Conservation (phyloP, 2,329 filamentous ascomycete species). For the Tolypocladium album region DNA sequence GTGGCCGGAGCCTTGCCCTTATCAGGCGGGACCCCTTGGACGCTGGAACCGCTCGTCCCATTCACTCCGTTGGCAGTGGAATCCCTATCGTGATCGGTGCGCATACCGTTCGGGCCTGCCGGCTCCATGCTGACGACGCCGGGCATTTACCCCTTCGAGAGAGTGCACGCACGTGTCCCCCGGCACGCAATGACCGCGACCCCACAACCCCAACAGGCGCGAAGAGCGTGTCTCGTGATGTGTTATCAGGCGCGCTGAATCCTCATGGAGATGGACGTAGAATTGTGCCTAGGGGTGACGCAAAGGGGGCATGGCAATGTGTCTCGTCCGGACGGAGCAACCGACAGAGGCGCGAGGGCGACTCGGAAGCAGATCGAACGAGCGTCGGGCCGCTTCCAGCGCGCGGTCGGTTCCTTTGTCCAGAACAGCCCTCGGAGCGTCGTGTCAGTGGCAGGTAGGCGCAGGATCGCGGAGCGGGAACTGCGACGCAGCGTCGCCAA, state of each 20-base stretch:
- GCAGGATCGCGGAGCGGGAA: background rate
- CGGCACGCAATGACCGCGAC: constrained; percentile 3
- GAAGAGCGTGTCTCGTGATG: constrained; percentile 3
- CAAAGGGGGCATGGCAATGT: constrained; percentile 10
- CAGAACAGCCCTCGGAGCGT: background rate
- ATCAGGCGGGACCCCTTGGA: constrained; percentile 15
- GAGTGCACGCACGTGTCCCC: constrained; percentile 4
- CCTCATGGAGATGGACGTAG: constrained; percentile 9
- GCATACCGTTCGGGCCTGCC: constrained; percentile 40
- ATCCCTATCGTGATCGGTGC: constrained; percentile 46
- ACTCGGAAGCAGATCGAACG: constrained; percentile 2
- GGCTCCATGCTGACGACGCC: constrained; percentile 45
- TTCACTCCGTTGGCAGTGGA: constrained; percentile 31
- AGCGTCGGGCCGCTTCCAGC: background rate
- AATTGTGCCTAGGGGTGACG: constrained; percentile 6
- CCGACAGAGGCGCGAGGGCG: constrained; percentile 5
- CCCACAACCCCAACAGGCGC: constrained; percentile 8
- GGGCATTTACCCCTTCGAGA: constrained; percentile 29
- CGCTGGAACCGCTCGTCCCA: constrained; percentile 18
- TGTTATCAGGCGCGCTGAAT: constrained; percentile 5
- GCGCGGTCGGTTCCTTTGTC: background rate
- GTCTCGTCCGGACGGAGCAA: constrained; percentile 11
- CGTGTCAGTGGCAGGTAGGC: background rate
- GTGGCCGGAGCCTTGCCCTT: constrained; percentile 18
- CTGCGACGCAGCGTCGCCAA: background rate